Evolutionary conservation across 768 basidiomycete species (phyloP).

Genomic region (Suillus tomentosus): DNA sequence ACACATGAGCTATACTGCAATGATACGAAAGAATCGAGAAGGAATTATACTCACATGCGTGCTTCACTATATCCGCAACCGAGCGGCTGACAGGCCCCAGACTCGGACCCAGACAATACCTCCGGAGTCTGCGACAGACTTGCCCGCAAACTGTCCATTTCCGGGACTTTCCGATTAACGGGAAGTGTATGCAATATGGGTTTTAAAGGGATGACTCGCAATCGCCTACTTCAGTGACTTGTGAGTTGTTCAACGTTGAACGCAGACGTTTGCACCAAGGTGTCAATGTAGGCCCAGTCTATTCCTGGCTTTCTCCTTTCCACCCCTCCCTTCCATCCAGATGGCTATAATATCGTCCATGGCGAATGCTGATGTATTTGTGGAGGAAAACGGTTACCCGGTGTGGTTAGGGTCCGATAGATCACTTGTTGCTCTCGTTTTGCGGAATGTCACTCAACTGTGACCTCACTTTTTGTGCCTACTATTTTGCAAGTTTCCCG

Average conservation of each 20-base stretch:
- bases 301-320: neutral
- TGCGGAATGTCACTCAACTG: neutral
- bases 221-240: neutral
- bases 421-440: neutral
- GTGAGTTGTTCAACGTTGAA: neutral
- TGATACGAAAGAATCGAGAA: neutral
- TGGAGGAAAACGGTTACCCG: neutral
- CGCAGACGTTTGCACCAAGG: neutral
- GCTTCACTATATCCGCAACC: no score
- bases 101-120: no score
- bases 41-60: no score
- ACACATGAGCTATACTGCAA: neutral
- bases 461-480: neutral
- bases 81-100: no score
- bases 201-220: neutral
- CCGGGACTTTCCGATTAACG: neutral
- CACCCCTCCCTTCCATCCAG: constrained; percentile 54
- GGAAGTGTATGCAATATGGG: neutral
- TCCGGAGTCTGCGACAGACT: no score
- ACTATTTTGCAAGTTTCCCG: neutral
- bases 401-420: neutral
- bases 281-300: neutral
- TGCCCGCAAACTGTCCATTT: no score
- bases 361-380: constrained; percentile 22
- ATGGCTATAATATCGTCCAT: constrained; percentile 58